phyloP scores from a whole-genome alignment of 1,284 basidiomycete genomes.

The Puccinia hordei region DNA sequence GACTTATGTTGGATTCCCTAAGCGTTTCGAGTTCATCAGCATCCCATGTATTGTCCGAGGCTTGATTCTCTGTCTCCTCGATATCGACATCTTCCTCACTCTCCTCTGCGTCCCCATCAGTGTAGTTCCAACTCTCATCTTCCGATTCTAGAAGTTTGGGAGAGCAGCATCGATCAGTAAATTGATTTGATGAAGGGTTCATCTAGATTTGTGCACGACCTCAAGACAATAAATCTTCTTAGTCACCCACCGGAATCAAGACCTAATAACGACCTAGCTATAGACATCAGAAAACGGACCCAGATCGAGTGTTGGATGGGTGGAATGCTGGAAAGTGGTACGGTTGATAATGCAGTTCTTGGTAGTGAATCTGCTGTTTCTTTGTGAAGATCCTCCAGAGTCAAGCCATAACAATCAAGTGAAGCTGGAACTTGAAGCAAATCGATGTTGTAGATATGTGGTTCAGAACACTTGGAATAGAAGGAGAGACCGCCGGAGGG shows the following conservation, averaged over 20 bases:
- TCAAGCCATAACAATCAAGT: no score
- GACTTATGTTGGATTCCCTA: not conserved
- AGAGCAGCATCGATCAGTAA: not conserved
- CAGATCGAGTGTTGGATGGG: no score
- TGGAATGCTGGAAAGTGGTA: no score
- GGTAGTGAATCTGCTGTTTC: no score
- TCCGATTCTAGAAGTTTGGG: not conserved
- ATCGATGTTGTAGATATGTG: no score
- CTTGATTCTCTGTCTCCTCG: not conserved
- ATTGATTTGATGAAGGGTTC: not conserved
- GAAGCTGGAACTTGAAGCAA: no score
- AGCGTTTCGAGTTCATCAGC: not conserved
- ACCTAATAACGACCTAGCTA: conserved; percentile 17
- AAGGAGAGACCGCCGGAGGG: no score
- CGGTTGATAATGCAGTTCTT: no score
- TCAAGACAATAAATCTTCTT: not conserved
- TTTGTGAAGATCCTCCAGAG: no score
- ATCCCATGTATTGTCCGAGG: conserved; percentile 10
- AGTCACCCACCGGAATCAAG: conserved; percentile 5
- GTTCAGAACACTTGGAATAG: no score
- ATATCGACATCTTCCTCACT: not conserved
- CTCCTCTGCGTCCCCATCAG: not conserved
- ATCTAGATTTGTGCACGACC: not conserved
- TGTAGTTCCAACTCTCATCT: not conserved
- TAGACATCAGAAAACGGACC: not conserved